These are phyloP conservation scores for Saturnispora gosingensis DNA, from an alignment of 805 yeast genomes.

Conservation along the genomic window DNA sequence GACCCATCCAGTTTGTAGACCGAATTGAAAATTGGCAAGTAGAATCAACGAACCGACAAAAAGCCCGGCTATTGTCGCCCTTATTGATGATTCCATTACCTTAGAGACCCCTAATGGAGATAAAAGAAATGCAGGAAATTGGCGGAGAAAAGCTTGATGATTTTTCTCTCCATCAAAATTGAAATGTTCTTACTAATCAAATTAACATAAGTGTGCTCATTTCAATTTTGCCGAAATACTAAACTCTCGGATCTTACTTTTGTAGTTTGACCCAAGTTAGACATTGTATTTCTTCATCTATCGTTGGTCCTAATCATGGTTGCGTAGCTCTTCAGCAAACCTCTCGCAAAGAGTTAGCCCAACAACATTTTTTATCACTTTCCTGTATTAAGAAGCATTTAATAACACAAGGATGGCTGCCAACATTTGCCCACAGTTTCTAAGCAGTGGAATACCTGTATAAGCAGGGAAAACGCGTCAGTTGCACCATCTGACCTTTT, in stretches of 20 bases:
- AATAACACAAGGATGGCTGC: no score
- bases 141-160: background rate
- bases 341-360: no score
- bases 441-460: no score
- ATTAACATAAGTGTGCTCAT: background rate
- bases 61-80: conserved; percentile 71
- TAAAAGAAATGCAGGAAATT: background rate
- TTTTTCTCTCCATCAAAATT: background rate
- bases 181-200: background rate
- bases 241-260: background rate
- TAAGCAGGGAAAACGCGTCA: background rate
- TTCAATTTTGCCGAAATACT: background rate
- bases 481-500: background rate
- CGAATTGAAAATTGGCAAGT: conserved; percentile 89
- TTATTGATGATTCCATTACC: conserved; percentile 47
- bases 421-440: no score
- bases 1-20: conserved; percentile 97
- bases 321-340: no score
- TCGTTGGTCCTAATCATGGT: no score
- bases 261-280: no score
- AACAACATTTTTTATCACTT: no score
- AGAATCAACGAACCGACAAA: conserved; percentile 80
- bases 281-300: no score
- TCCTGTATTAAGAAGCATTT: no score
- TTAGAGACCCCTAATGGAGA: background rate